Evolutionary conservation across 2,329 filamentous ascomycete genomes (phyloP).

Genomic region (Tolypocladium inflatum): DNA sequence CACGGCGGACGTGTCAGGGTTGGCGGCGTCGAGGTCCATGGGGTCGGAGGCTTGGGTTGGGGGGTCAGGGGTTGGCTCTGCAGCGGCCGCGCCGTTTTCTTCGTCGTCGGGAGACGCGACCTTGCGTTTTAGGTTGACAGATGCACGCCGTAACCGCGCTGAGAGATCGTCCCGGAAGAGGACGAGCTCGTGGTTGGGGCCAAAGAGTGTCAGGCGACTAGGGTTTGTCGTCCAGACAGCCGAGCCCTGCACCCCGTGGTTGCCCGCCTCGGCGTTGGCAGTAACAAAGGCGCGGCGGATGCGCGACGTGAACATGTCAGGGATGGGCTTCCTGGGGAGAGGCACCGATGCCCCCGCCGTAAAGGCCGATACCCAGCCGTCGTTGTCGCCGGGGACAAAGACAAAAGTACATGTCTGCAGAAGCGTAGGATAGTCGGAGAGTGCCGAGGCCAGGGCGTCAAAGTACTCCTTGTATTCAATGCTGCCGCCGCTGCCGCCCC

Average conservation of each 20-base stretch:
- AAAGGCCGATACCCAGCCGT: constrained; percentile 91
- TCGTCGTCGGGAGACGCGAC: constrained; percentile 23
- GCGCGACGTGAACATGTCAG: constrained; percentile 82
- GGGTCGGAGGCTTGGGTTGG: constrained; percentile 13
- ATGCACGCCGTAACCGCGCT: constrained; percentile 65
- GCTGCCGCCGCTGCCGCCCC: constrained; percentile 65
- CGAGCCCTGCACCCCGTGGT: constrained; percentile 31
- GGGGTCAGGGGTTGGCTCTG: constrained; percentile 5
- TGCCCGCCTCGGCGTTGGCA: constrained; percentile 62
- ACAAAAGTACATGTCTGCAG: constrained; percentile 75
- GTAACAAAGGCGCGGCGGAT: constrained; percentile 71
- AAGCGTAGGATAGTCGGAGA: constrained; percentile 75
- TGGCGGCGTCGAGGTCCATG: constrained; percentile 31
- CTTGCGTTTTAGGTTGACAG: constrained; percentile 55
- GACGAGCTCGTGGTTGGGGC: constrained; percentile 77
- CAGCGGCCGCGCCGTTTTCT: constrained; percentile 6
- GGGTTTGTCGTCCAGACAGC: constrained; percentile 89
- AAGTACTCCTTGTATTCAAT: constrained; percentile 98
- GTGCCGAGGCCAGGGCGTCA: constrained; percentile 71
- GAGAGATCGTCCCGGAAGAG: constrained; percentile 83
- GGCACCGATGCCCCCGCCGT: constrained; percentile 62
- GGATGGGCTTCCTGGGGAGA: constrained; percentile 62
- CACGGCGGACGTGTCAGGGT: constrained; percentile 9
- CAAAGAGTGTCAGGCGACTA: constrained; percentile 72
- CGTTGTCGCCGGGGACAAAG: constrained; percentile 93